Base-by-base conservation (phyloP, 768 basidiomycete genomes). In the Lactarius pseudohatsudake region DNA sequence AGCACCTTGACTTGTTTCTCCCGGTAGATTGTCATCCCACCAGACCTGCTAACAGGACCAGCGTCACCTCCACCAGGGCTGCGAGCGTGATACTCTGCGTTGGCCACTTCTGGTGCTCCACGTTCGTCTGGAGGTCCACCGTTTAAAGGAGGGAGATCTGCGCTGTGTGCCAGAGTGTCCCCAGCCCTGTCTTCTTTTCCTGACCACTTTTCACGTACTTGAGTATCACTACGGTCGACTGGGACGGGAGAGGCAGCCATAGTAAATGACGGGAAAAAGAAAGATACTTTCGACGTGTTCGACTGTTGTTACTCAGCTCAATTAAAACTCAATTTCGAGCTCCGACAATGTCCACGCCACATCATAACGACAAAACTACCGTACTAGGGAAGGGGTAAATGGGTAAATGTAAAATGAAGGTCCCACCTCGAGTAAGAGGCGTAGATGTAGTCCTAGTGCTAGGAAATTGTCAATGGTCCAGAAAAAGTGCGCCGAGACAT, bases 1-100 rank as follows among this genome's bases (percentile, higher is more conserved):
- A 89, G 89, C 89, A 91, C 89, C 89, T 91, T 91, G 83, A 86
- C 81, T 81, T 87, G 87, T 83, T 88, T 90, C 81, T 91, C 89
- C 74, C 87, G 86, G 60, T 71, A 71, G 60, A 69, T 59, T 10
- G 68, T 65, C 62, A 67, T n/a, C 55, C 66, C 66, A 66, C 70
- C 18, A 63, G 61, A 64, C 63, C 62, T 68, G 67, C 40, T 36
- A 56, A n/a, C 62, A 64, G 63, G 34, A 60, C 62, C 67, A 57
- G 61, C 36, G 18, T 71, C 71, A 57, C 65, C 67, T 57, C 32
- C 59, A 55, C 69, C 54, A 43, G 70, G 63, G 50, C 70, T 70
- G 62, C 70, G 70, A 63, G 64, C 15, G 38, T 67, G 66, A 58
- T 70, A 69, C 64, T 70, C 70, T 28, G 70, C 26, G 20, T 65